Conservation (phyloP, 2,329 filamentous ascomycete genomes). For the Aureobasidium sp. region DNA sequence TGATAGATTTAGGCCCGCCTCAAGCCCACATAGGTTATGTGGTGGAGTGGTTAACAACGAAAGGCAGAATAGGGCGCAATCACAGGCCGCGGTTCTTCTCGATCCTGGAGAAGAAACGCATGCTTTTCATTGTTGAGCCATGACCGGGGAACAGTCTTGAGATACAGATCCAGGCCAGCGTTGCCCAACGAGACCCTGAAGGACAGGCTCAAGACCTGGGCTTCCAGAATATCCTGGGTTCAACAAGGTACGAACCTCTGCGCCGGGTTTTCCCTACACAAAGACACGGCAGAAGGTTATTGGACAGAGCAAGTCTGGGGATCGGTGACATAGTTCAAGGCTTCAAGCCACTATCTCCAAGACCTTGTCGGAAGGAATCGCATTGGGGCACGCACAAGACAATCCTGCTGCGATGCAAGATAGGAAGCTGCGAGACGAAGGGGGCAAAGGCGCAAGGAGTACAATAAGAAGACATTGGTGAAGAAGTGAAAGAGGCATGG, state of each 20-base stretch:
- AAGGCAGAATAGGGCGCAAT: background rate
- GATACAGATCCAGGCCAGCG: conserved; percentile 6
- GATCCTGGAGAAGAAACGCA: background rate
- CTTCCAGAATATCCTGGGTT: conserved; percentile 6
- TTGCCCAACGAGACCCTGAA: conserved; percentile 6
- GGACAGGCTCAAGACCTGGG: background rate
- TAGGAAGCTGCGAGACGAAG: background rate
- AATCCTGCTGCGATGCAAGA: background rate
- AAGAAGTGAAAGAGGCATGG: background rate
- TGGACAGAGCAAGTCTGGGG: conserved; percentile 17
- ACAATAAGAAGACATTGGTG: background rate
- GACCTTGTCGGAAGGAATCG: background rate
- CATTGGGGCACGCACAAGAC: background rate
- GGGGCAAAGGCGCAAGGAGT: background rate
- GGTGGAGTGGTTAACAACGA: conserved; percentile 11
- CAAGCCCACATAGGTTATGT: conserved; percentile 10
- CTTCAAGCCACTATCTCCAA: conserved; percentile 15
- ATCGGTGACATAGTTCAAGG: conserved; percentile 9
- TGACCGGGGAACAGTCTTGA: background rate
- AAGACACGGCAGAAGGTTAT: conserved; percentile 13
- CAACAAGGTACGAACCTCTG: conserved; percentile 13
- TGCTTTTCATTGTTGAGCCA: background rate
- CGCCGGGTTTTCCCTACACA: background rate
- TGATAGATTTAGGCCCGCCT: conserved; percentile 9
- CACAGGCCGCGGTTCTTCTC: background rate